Conservation (phyloP, 306 rosid species). For the Cucurbita moschata region DNA sequence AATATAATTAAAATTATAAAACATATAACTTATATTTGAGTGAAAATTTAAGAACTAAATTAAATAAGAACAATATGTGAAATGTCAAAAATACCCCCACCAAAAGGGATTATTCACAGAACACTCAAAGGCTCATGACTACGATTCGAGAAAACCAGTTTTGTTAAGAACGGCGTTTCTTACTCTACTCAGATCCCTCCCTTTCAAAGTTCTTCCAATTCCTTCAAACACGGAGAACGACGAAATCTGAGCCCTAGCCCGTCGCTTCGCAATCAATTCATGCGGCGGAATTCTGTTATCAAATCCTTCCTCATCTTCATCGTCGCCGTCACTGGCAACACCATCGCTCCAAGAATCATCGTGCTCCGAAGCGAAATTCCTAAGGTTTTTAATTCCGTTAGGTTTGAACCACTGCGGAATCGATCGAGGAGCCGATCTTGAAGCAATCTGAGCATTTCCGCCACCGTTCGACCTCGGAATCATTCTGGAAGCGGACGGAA, state of each 20-base stretch:
- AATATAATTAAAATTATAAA: no score
- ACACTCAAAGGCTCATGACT: not conserved
- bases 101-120: not conserved
- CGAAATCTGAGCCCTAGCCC: constrained; percentile 64
- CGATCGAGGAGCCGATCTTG: constrained; percentile 60
- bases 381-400: constrained; percentile 14
- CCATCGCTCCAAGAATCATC: not conserved
- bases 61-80: not conserved
- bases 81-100: not conserved
- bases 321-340: not conserved
- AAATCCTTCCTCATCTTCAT: constrained; percentile 16
- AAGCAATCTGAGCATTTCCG: constrained; percentile 20
- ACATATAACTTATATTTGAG: no score
- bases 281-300: constrained; percentile 47
- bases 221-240: constrained; percentile 92
- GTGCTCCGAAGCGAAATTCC: not conserved
- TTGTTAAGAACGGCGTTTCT: constrained; percentile 61
- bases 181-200: constrained; percentile 81
- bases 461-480: constrained; percentile 32
- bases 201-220: constrained; percentile 81
- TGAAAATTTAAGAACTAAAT: not conserved
- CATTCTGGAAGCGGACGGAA: constrained; percentile 43
- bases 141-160: constrained; percentile 81
- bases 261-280: constrained; percentile 66
- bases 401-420: constrained; percentile 51